Conservation (phyloP, 176 grass and related monocot species). For the Zoysia japonica region DNA sequence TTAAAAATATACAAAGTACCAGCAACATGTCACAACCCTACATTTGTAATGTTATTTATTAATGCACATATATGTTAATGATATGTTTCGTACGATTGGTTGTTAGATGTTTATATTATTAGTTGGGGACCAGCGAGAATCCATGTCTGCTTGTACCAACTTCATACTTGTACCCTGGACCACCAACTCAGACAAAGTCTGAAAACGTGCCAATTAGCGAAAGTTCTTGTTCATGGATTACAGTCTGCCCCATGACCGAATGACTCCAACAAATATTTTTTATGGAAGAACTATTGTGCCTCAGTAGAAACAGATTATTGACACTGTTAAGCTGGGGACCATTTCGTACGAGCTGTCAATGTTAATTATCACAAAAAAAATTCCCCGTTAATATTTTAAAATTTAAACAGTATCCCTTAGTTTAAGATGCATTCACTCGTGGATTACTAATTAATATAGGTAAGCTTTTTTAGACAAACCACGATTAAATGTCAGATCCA, state of each 20-base stretch:
- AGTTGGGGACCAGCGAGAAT: conserved; percentile 17
- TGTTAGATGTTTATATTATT: conserved; percentile 17
- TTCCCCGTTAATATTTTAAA: too few species aligned
- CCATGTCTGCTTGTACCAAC: not conserved
- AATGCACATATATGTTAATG: not conserved
- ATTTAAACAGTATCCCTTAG: not conserved
- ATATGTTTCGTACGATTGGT: not conserved
- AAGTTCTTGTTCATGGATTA: conserved; percentile 30
- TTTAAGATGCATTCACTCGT: not conserved
- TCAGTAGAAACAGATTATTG: conserved; percentile 27
- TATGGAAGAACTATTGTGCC: conserved; percentile 2
- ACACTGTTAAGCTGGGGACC: conserved; percentile 41
- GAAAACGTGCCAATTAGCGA: conserved; percentile 26
- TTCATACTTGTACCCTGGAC: conserved; percentile 8
- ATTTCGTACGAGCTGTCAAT: conserved; percentile 15
- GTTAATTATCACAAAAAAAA: conserved; percentile 7
- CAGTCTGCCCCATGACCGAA: conserved; percentile 35
- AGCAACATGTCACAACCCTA: not conserved
- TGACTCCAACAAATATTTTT: conserved; percentile 26
- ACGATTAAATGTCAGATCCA: conserved; percentile 32
- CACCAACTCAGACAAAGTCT: conserved; percentile 29
- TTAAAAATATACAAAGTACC: not conserved
- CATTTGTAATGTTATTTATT: not conserved
- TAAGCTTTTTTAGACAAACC: not conserved
- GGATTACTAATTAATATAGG: conserved; percentile 32